These are phyloP conservation scores for Alliaria petiolata DNA, from an alignment of 345 rosid species.

Conservation along the genomic window DNA sequence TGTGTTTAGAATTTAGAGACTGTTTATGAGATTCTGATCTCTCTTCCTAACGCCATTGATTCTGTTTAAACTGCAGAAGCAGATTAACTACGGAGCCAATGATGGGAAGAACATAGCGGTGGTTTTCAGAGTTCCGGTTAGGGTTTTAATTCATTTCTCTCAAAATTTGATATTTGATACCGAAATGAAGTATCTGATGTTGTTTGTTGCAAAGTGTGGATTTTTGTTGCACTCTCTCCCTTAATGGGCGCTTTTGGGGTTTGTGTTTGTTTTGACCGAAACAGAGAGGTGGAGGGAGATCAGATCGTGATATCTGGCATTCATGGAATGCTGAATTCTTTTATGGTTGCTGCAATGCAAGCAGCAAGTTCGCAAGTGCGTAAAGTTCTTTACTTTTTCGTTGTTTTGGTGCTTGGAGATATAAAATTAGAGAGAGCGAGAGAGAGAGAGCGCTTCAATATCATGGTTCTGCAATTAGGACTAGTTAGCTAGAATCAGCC, in stretches of 20 bases:
- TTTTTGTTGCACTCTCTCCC: not conserved
- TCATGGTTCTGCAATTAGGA: not conserved
- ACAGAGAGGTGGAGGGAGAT: slow-evolving; percentile 63
- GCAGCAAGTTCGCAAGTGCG: slow-evolving; percentile 59
- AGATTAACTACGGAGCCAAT: slow-evolving; percentile 26
- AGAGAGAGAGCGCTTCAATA: no score
- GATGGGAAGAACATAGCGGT: slow-evolving; percentile 32
- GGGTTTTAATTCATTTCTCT: slow-evolving; percentile 29
- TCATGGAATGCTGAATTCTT: slow-evolving; percentile 54
- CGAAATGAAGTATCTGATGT: not conserved
- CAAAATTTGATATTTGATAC: not conserved
- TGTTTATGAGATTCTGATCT: not conserved
- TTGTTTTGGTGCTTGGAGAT: not conserved
- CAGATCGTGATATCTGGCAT: slow-evolving; percentile 75
- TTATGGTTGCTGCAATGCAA: slow-evolving; percentile 71
- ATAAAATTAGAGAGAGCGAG: not conserved
- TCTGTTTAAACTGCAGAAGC: slow-evolving; percentile 18
- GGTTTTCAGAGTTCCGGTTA: slow-evolving; percentile 66
- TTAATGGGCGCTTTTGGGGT: not conserved
- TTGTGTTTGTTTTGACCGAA: slow-evolving; percentile 20
- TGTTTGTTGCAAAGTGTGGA: slow-evolving; percentile 8
- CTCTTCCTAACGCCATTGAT: not conserved
- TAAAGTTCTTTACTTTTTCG: not conserved
- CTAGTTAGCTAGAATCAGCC: not conserved
- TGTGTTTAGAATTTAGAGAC: not conserved